Percentiles rank a stretch among this genome's conserved stretches.
phyloP scores from a whole-genome alignment of 164 flowering plant species.

The Hamamelis virginiana region DNA sequence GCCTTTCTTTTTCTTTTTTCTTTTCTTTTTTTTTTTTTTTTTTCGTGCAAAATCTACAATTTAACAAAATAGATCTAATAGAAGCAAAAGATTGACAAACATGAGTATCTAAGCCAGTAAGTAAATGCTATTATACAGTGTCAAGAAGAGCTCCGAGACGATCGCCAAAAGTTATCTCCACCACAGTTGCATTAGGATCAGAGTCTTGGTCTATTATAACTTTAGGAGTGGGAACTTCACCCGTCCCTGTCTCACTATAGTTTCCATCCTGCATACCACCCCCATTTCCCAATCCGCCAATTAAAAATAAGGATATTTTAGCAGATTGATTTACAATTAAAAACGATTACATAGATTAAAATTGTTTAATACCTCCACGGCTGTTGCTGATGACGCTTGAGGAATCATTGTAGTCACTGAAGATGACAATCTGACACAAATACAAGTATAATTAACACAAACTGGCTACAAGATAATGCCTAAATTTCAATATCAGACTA shows the following conservation, averaged over 20 bases:
- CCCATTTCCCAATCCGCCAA: not conserved
- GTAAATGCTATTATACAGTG: conserved; percentile 51
- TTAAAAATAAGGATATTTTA: not conserved
- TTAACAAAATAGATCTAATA: not conserved
- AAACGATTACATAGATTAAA: not conserved
- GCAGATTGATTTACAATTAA: not conserved
- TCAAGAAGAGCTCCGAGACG: conserved; percentile 97
- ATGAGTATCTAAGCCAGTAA: not conserved
- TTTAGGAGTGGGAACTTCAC: conserved; percentile 70
- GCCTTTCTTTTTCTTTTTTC: too few species aligned
- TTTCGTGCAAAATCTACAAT: not conserved
- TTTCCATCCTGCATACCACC: conserved; percentile 58
- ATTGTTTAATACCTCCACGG: conserved; percentile 60
- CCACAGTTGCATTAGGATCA: conserved; percentile 86
- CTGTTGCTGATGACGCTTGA: conserved; percentile 59
- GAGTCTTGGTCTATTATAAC: conserved; percentile 94
- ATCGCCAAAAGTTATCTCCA: conserved; percentile 94
- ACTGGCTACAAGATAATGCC: not conserved
- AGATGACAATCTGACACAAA: conserved; percentile 46
- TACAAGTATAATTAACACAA: not conserved
- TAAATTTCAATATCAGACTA: not conserved
- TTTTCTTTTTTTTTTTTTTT: too few species aligned
- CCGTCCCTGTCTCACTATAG: conserved; percentile 64
- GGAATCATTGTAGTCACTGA: conserved; percentile 28
- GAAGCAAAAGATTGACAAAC: not conserved